Base-by-base conservation (phyloP, 306 rosid species). In the Vigna nakashimae region DNA sequence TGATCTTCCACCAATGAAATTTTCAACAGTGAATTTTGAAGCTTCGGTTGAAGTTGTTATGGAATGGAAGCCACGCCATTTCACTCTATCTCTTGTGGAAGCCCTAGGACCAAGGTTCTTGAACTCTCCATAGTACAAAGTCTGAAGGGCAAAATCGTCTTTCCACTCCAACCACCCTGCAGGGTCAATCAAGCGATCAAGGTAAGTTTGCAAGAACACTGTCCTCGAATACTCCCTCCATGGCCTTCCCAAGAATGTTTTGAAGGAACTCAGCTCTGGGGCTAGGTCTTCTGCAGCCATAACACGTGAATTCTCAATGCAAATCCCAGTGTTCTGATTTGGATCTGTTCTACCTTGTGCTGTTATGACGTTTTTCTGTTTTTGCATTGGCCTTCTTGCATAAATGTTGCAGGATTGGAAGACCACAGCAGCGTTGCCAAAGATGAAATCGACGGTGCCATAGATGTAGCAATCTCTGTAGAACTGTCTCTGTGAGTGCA, bases 141-240 rank as follows among this genome's bases (percentile, higher is more conserved):
- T 84, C 18, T 64, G 24, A 1, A 88, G 73, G 1, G 89, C 92
- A 83, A 90, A 90, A 30, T 77, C 11, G 3, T 86, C 90, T 75
- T 78, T 11, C 92, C 92, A 88, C 60, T 86, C 84, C 49, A 88
- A 78, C 92, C 92, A 88, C 34, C 90, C 92, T 7, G 79, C 79
- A 5, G 90, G 88, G 57, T 86, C 82, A 17, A 88, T 77, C 87
- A 86, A 58, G 0, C 32, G 38, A 28, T 80, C 90, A 0, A 89
- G 48, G 53, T 73, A 86, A 52, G 60, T 73, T 30, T 82, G 81
- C 38, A 79, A 1, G 71, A 76, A 86, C 36, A 88, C 87, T 0
- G 92, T 88, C 15, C 88, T 74, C 0, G 90, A 86, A 46, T 88
- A 84, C 69, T 69, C 46, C 76, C 86, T 88, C 92, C 89, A 88